A percentile compares a stretch with the other conserved stretches of the same genome.
Evolutionary conservation across 2,329 filamentous ascomycete genomes (phyloP).

Genomic region (Truncatella angustata): DNA sequence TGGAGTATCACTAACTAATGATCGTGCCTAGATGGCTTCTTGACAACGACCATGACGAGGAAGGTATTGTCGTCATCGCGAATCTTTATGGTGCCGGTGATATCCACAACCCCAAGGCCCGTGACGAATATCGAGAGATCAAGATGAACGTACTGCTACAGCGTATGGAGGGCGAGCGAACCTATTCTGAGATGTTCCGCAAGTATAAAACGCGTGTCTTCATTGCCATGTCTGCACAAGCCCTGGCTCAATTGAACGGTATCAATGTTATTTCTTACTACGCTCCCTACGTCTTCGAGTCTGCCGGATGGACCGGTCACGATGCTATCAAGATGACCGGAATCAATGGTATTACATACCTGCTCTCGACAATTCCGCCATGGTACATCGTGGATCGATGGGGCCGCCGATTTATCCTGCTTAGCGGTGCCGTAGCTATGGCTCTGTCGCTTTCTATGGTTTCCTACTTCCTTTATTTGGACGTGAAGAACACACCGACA

Average conservation of each 20-base stretch:
- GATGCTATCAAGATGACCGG: constrained; percentile 95
- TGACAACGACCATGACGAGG: constrained; percentile 96
- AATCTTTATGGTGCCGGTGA: constrained; percentile 96
- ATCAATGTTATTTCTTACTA: constrained; percentile 99
- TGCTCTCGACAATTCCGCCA: constrained; percentile 87
- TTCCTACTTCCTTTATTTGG: constrained; percentile 92
- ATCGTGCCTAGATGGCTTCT: constrained; percentile 75
- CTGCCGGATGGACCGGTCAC: constrained; percentile 91
- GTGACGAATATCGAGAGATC: constrained; percentile 96
- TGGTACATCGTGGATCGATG: constrained; percentile 96
- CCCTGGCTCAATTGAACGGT: constrained; percentile 91
- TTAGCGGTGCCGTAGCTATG: constrained; percentile 90
- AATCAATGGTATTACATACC: constrained; percentile 87
- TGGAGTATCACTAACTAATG: constrained; percentile 1
- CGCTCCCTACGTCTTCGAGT: constrained; percentile 92
- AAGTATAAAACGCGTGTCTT: constrained; percentile 90
- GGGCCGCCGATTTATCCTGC: constrained; percentile 83
- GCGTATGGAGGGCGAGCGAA: constrained; percentile 90
- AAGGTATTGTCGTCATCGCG: constrained; percentile 96
- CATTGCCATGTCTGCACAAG: constrained; percentile 98
- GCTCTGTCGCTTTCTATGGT: constrained; percentile 82
- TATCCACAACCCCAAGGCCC: constrained; percentile 87
- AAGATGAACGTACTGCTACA: constrained; percentile 96
- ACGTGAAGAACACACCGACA: constrained; percentile 73
- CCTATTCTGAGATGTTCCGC: constrained; percentile 92